These are phyloP conservation scores for Sesbania bispinosa DNA, from an alignment of 306 rosid species.

Conservation along the genomic window DNA sequence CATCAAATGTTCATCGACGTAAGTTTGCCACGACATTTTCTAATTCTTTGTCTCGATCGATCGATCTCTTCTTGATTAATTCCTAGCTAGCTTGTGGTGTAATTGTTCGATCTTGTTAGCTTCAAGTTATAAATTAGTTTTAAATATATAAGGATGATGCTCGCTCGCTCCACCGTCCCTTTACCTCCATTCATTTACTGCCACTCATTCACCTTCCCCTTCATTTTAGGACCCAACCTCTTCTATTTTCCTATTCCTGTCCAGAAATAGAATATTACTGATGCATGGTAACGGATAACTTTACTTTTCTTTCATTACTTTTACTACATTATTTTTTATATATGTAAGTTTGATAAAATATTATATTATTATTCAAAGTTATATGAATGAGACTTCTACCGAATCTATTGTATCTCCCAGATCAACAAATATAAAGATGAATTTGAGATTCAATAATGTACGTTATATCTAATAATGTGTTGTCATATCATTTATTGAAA, in stretches of 20 bases:
- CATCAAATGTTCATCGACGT: conserved; percentile 97
- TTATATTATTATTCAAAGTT: too few relatives aligned
- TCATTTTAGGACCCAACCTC: conserved; percentile 28
- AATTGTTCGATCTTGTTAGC: not conserved
- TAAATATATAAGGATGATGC: conserved; percentile 30
- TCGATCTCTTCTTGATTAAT: too few relatives aligned
- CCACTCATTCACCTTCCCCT: conserved; percentile 34
- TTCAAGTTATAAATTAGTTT: conserved; percentile 9
- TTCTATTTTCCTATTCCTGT: conserved; percentile 18
- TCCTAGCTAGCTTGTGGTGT: not conserved
- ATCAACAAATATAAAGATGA: too few relatives aligned
- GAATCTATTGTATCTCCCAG: too few relatives aligned
- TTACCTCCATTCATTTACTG: conserved; percentile 25
- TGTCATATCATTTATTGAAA: too few relatives aligned
- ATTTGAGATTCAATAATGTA: too few relatives aligned
- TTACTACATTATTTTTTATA: not conserved
- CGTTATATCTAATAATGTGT: too few relatives aligned
- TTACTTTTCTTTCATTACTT: not conserved
- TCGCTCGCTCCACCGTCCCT: conserved; percentile 34
- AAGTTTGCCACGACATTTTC: conserved; percentile 91
- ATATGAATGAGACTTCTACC: too few relatives aligned
- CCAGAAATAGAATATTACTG: conserved; percentile 17
- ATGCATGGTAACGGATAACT: not conserved
- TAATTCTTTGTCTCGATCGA: not conserved
- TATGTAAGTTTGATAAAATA: not conserved